Conservation (phyloP, 805 yeast genomes). For the Lachancea dasiensis region DNA sequence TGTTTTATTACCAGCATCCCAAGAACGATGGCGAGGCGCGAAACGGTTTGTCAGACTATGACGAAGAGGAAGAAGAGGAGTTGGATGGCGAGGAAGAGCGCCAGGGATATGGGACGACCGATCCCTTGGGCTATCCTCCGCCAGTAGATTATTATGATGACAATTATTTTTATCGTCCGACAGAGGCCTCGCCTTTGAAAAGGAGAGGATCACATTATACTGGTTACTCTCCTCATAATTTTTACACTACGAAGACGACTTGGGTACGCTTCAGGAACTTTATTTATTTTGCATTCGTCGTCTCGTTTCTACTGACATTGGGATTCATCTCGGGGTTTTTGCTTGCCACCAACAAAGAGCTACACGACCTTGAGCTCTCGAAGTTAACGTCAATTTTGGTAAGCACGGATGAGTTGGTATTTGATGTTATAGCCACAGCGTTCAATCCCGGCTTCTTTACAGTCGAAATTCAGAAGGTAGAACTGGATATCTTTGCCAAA, state of each 20-base stretch:
- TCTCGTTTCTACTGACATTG: constrained; percentile 47
- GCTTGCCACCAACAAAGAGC: constrained; percentile 79
- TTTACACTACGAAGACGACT: constrained; percentile 30
- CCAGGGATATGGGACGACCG: too few relatives aligned
- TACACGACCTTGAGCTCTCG: constrained; percentile 56
- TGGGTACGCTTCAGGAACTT: constrained; percentile 33
- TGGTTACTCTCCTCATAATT: constrained; percentile 47
- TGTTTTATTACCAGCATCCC: constrained; percentile 29
- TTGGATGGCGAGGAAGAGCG: constrained; percentile 14
- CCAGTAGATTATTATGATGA: constrained; percentile 6
- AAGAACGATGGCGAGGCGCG: constrained; percentile 25
- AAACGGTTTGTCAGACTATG: constrained; percentile 31
- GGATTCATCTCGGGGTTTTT: constrained; percentile 83
- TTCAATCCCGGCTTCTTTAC: constrained; percentile 83
- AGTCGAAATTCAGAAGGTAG: constrained; percentile 56
- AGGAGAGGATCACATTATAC: constrained; percentile 7
- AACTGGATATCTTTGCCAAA: constrained; percentile 80
- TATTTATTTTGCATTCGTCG: constrained; percentile 32
- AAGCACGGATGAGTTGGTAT: constrained; percentile 77
- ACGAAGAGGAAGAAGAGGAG: constrained; percentile 21
- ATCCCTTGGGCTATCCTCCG: constrained; percentile 5
- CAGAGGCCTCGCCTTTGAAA: constrained; percentile 11
- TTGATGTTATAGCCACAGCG: constrained; percentile 71
- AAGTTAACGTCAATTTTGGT: constrained; percentile 67
- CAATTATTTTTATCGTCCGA: constrained; percentile 8